phyloP scores from a whole-genome alignment of 139 green algal species.

The Micromonas pusilla region DNA sequence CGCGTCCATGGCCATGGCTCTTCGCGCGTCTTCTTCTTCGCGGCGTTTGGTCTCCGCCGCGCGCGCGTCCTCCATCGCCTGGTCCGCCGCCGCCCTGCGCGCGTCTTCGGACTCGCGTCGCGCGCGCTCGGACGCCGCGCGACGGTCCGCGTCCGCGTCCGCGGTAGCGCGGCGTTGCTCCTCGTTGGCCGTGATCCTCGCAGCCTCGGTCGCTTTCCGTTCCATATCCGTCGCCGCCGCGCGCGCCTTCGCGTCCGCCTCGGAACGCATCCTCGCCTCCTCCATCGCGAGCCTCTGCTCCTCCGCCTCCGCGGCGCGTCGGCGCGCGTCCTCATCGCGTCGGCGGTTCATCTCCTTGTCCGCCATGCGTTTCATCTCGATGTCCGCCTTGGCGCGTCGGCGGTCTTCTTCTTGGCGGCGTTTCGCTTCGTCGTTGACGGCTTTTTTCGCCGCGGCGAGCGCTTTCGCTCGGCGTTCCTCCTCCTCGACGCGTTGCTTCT shows the following conservation, averaged over 20 bases:
- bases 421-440: not conserved
- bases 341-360: not conserved
- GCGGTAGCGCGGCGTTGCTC: not conserved
- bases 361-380: not conserved
- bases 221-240: not conserved
- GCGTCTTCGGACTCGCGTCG: slow-evolving; percentile 5
- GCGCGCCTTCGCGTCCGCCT: not conserved
- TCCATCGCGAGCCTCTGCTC: not conserved
- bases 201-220: not conserved
- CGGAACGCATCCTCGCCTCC: not conserved
- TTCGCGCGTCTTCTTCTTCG: not conserved
- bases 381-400: not conserved
- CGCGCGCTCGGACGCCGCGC: not conserved
- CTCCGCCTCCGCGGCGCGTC: not conserved
- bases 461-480: not conserved
- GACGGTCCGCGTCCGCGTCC: not conserved
- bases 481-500: not conserved
- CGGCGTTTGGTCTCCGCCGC: too few species aligned
- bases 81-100: not conserved
- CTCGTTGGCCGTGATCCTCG: not conserved
- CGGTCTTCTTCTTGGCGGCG: not conserved
- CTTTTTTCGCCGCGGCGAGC: not conserved
- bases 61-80: not conserved
- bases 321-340: not conserved
- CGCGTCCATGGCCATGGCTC: too few species aligned